These are phyloP conservation scores for Botrytis medusae DNA, from an alignment of 2,329 filamentous ascomycete genomes.

Conservation along the genomic window DNA sequence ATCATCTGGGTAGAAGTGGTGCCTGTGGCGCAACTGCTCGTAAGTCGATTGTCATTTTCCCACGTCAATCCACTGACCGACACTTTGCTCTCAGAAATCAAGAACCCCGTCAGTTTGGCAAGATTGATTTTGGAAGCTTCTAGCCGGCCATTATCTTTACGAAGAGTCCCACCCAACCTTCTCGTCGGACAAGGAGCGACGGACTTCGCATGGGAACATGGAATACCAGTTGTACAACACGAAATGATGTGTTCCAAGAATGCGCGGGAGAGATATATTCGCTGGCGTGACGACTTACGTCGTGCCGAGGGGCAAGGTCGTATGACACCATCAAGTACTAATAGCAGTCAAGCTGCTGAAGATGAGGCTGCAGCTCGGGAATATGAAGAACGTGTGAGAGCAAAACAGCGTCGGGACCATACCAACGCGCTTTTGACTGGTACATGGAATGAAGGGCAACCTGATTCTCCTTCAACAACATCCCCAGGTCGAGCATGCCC, in stretches of 20 bases:
- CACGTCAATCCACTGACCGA: background rate
- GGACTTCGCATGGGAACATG: conserved; percentile 79
- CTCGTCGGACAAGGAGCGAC: conserved; percentile 83
- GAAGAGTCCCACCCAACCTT: conserved; percentile 88
- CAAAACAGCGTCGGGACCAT: conserved; percentile 47
- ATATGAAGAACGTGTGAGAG: conserved; percentile 37
- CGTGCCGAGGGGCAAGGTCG: conserved; percentile 54
- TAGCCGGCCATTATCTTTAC: conserved; percentile 73
- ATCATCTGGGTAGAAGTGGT: conserved; percentile 87
- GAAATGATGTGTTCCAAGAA: conserved; percentile 77
- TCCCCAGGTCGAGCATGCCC: conserved; percentile 28
- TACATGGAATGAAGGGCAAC: conserved; percentile 64
- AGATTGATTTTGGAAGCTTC: conserved; percentile 79
- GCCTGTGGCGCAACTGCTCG: conserved; percentile 88
- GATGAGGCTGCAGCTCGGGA: conserved; percentile 31
- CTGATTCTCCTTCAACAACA: conserved; percentile 51
- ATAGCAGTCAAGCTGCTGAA: conserved; percentile 33
- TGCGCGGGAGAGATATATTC: conserved; percentile 73
- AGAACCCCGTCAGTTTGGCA: conserved; percentile 87
- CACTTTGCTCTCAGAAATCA: conserved; percentile 63
- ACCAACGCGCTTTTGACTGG: conserved; percentile 54
- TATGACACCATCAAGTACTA: conserved; percentile 33
- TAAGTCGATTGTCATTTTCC: conserved; percentile 51
- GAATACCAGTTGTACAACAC: conserved; percentile 70
- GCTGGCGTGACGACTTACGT: conserved; percentile 75